phyloP scores from a whole-genome alignment of 768 basidiomycete genomes.

The Leccinellum rugosiceps region DNA sequence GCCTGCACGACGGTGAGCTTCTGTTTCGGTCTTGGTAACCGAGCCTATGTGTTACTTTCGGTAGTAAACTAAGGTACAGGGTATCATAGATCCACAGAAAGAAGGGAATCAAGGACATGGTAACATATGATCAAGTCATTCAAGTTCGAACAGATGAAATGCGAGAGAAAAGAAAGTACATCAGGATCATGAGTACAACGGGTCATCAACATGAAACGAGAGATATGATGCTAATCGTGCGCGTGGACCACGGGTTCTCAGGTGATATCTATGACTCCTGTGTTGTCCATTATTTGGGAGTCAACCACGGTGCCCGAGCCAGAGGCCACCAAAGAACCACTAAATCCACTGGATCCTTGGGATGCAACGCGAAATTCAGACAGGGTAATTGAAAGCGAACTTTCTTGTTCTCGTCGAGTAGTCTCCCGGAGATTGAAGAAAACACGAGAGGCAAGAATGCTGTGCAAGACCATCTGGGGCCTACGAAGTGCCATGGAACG shows the following conservation, averaged over 20 bases:
- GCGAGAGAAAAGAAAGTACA: background rate
- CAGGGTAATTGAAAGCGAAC: background rate
- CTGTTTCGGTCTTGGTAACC: no score
- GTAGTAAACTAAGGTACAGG: no score
- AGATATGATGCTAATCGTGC: no score
- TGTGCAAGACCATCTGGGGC: slow-evolving; percentile 21
- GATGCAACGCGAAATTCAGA: slow-evolving; percentile 6
- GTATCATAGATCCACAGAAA: no score
- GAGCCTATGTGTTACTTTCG: no score
- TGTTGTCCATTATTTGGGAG: background rate
- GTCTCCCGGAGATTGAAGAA: slow-evolving; percentile 25
- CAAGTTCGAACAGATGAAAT: no score
- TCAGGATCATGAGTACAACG: background rate
- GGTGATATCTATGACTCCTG: background rate
- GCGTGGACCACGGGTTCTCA: background rate
- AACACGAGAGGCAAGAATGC: slow-evolving; percentile 23
- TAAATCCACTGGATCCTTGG: background rate
- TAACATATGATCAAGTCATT: background rate
- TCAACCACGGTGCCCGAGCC: background rate
- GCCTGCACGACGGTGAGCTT: no score
- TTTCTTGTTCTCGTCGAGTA: slow-evolving; percentile 2
- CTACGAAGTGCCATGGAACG: slow-evolving; percentile 1
- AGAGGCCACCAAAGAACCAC: background rate
- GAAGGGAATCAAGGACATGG: background rate
- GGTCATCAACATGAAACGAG: background rate